Conservation (phyloP, 2,329 filamentous ascomycete species). For the Aspergillus udagawae region DNA sequence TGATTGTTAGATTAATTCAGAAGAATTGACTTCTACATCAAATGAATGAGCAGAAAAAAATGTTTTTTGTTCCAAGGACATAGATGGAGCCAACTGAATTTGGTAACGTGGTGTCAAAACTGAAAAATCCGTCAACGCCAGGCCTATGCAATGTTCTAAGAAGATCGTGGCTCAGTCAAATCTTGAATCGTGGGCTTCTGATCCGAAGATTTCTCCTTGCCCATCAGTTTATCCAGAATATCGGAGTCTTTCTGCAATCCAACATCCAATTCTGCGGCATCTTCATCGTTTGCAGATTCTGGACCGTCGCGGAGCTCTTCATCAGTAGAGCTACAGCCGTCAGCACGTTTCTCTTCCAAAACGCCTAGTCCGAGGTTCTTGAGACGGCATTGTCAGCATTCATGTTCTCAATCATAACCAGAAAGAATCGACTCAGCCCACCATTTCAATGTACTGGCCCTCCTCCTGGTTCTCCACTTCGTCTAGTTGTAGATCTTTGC, state of each 20-base stretch:
- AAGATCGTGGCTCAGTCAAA: conserved; percentile 21
- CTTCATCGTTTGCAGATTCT: conserved; percentile 4
- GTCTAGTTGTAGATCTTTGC: conserved; percentile 31
- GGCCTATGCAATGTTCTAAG: not conserved
- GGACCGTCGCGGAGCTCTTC: conserved; percentile 16
- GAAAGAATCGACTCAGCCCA: conserved; percentile 15
- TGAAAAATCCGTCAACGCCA: not conserved
- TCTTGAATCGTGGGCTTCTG: conserved; percentile 37
- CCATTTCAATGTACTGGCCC: conserved; percentile 42
- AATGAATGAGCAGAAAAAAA: not conserved
- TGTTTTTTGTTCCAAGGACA: not conserved
- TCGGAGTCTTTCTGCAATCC: conserved; percentile 20
- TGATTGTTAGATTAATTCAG: not conserved
- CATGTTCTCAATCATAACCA: not conserved
- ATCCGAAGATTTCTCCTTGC: conserved; percentile 25
- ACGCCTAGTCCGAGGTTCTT: conserved; percentile 45
- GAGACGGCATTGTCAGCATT: not conserved
- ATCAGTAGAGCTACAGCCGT: conserved; percentile 12
- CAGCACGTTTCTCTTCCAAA: conserved; percentile 36
- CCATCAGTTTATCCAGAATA: conserved; percentile 36
- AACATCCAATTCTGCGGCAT: conserved; percentile 11
- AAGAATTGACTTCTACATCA: not conserved
- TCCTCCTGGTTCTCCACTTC: conserved; percentile 29
- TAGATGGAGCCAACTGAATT: not conserved
- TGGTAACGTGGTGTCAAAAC: not conserved